phyloP scores from a whole-genome alignment of 352 stramenopile species.

The Pythium angustatum region DNA sequence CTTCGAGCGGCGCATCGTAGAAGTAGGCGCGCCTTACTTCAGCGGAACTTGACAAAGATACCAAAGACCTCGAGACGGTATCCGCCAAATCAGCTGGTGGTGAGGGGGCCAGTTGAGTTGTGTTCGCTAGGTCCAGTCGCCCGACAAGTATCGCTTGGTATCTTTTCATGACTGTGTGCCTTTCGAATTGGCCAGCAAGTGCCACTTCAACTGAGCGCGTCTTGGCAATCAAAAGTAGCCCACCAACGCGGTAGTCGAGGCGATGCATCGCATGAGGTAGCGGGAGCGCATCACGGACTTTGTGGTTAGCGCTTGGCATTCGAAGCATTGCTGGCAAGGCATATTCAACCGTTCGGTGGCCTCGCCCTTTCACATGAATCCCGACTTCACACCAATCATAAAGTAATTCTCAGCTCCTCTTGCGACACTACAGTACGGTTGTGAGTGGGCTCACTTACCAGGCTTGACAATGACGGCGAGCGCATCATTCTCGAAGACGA shows the following conservation, averaged over 20 bases:
- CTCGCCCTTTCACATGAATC: conserved; percentile 63
- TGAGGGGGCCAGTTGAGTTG: background rate
- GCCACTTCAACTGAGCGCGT: conserved; percentile 44
- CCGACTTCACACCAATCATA: conserved; percentile 30
- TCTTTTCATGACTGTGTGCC: conserved; percentile 45
- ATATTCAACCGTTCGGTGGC: conserved; percentile 46
- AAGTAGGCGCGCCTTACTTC: background rate
- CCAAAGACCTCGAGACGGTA: background rate
- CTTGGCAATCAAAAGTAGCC: conserved; percentile 63
- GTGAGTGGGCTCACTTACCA: conserved; percentile 14
- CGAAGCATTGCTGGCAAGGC: conserved; percentile 43
- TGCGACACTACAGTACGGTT: background rate
- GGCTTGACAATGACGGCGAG: conserved; percentile 62
- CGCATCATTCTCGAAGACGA: conserved; percentile 49
- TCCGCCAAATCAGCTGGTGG: background rate
- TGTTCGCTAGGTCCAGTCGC: conserved; percentile 12
- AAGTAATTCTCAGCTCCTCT: background rate
- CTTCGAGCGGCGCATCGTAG: conserved; percentile 15
- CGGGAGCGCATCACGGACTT: conserved; percentile 20
- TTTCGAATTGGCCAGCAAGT: conserved; percentile 50
- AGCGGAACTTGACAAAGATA: background rate
- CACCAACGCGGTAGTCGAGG: conserved; percentile 60
- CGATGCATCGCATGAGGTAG: conserved; percentile 54
- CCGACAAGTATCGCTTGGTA: conserved; percentile 61
- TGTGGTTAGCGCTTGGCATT: background rate